Evolutionary conservation across 2,329 filamentous ascomycete genomes (phyloP).

Genomic region (Coniochaeta prunicola): DNA sequence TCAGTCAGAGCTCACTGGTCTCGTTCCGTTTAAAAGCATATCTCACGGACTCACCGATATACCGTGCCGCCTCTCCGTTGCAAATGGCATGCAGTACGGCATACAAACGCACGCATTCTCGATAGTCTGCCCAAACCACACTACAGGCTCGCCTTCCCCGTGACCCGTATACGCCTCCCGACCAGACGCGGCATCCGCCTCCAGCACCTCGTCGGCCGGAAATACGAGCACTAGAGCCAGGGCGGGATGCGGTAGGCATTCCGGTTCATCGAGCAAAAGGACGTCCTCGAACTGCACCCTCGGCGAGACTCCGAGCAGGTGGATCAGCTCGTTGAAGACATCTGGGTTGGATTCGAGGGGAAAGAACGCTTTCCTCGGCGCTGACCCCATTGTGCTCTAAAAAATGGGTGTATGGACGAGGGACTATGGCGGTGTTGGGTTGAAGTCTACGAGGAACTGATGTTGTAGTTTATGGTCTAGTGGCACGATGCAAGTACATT

Average conservation of each 20-base stretch:
- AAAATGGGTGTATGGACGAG: neutral
- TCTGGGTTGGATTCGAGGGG: conserved; percentile 47
- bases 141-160: conserved; percentile 50
- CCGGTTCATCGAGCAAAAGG: conserved; percentile 60
- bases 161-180: conserved; percentile 8
- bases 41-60: conserved; percentile 26
- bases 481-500: too few relatives aligned
- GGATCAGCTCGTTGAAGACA: conserved; percentile 58
- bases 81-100: conserved; percentile 56
- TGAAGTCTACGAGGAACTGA: too few relatives aligned
- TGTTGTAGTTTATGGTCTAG: too few relatives aligned
- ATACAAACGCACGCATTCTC: conserved; percentile 66
- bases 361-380: conserved; percentile 18
- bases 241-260: conserved; percentile 56
- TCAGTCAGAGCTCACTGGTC: neutral
- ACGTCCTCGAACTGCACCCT: conserved; percentile 60
- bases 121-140: conserved; percentile 71
- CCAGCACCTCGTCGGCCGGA: conserved; percentile 53
- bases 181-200: conserved; percentile 24
- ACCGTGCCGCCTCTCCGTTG: conserved; percentile 47
- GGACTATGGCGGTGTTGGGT: too few relatives aligned
- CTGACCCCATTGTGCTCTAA: neutral
- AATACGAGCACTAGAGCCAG: conserved; percentile 64
- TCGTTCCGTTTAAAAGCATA: too few relatives aligned
- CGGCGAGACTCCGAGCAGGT: conserved; percentile 52